These are phyloP conservation scores for Alternaria tenuissima DNA, from an alignment of 2,329 filamentous ascomycete genomes.

Conservation along the genomic window DNA sequence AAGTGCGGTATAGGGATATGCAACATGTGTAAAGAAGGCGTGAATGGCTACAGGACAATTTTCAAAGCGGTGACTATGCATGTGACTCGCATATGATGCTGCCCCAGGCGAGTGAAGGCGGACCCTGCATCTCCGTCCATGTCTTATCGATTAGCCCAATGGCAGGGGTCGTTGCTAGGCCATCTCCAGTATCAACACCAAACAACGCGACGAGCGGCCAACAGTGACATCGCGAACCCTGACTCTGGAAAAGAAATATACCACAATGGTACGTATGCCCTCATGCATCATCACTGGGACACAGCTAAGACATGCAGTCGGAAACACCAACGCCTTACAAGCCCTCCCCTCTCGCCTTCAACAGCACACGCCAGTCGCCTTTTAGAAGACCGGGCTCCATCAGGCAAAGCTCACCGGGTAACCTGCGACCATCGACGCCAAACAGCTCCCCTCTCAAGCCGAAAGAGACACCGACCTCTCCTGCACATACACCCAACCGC, in stretches of 20 bases:
- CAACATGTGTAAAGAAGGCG: neutral
- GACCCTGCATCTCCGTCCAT: constrained; percentile 1
- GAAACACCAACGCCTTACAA: constrained; percentile 50
- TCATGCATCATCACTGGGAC: neutral
- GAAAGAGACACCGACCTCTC: constrained; percentile 35
- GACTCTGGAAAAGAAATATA: neutral
- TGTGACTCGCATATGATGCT: constrained; percentile 1
- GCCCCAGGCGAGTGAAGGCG: neutral
- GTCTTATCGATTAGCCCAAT: constrained; percentile 7
- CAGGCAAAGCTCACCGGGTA: constrained; percentile 49
- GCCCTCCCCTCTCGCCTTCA: constrained; percentile 56
- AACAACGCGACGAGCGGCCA: constrained; percentile 6
- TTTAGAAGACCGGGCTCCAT: constrained; percentile 56
- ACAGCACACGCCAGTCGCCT: constrained; percentile 55
- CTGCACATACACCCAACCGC: constrained; percentile 40
- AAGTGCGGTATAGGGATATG: neutral
- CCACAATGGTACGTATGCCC: constrained; percentile 13
- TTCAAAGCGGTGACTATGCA: neutral
- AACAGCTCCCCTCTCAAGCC: constrained; percentile 53
- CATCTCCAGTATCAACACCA: constrained; percentile 9
- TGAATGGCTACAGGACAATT: constrained; percentile 1
- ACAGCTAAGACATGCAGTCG: constrained; percentile 28
- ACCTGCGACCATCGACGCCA: constrained; percentile 51
- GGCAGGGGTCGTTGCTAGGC: constrained; percentile 7
- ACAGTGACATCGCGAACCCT: neutral